phyloP scores from a whole-genome alignment of 345 rosid species.

The Salix arbutifolia region DNA sequence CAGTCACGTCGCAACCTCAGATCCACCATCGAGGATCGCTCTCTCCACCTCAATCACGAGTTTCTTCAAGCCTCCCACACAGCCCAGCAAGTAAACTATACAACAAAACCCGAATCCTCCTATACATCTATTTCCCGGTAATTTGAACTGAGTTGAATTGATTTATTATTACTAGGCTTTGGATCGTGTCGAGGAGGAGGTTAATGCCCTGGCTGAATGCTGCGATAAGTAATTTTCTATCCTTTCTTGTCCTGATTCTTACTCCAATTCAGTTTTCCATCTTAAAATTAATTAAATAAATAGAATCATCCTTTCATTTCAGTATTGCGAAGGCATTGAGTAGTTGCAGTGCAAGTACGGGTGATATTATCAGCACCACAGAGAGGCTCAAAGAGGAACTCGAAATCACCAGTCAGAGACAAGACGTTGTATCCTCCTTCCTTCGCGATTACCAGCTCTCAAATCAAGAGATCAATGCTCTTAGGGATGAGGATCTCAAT shows the following conservation, averaged over 20 bases:
- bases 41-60: constrained; percentile 73
- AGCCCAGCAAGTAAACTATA: constrained; percentile 48
- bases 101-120: not conserved
- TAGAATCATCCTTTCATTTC: not conserved
- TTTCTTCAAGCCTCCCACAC: constrained; percentile 71
- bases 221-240: constrained; percentile 60
- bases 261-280: not conserved
- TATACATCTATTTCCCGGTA: not conserved
- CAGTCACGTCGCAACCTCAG: constrained; percentile 91
- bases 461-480: constrained; percentile 79
- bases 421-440: constrained; percentile 85
- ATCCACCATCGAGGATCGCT: constrained; percentile 95
- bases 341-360: constrained; percentile 81
- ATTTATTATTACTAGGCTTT: constrained; percentile 40
- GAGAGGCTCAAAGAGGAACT: constrained; percentile 93
- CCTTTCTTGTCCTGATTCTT: not conserved
- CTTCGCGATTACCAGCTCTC: constrained; percentile 97
- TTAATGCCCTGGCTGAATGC: constrained; percentile 81
- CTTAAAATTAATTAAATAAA: not conserved
- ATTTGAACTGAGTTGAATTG: not conserved
- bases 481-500: constrained; percentile 80
- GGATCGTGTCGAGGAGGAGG: constrained; percentile 95
- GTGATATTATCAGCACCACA: constrained; percentile 81
- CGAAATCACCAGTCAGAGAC: constrained; percentile 83
- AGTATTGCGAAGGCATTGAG: constrained; percentile 82